Conservation (phyloP, 2,329 filamentous ascomycete genomes). For the Alternaria triticina region DNA sequence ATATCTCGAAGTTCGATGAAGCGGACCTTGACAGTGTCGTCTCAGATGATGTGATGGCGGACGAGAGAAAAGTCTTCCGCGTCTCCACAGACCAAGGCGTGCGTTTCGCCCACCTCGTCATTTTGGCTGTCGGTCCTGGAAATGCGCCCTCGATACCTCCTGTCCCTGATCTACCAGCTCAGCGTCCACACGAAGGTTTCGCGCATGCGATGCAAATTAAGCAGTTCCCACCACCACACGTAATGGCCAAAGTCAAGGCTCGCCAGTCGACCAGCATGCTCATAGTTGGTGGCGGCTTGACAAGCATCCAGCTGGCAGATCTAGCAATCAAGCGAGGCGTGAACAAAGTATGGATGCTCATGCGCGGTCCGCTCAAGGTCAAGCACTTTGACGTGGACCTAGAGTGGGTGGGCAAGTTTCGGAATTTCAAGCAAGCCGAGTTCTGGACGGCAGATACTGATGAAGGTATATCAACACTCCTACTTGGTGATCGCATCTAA, state of each 20-base stretch:
- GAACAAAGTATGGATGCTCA: constrained; percentile 71
- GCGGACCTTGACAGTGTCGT: constrained; percentile 25
- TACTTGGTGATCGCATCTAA: background rate
- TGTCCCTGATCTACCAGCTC: constrained; percentile 49
- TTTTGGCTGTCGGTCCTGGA: constrained; percentile 74
- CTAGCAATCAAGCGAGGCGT: constrained; percentile 70
- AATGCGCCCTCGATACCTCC: constrained; percentile 58
- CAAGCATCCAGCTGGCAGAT: constrained; percentile 75
- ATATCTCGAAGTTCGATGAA: constrained; percentile 45
- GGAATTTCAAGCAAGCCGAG: constrained; percentile 75
- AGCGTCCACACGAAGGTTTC: constrained; percentile 54
- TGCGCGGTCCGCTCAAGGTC: constrained; percentile 66
- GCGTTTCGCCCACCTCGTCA: constrained; percentile 67
- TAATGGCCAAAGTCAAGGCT: constrained; percentile 61
- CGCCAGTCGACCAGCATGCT: constrained; percentile 64
- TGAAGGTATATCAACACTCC: constrained; percentile 49
- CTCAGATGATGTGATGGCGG: constrained; percentile 23
- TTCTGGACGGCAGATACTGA: constrained; percentile 81
- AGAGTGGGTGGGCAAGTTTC: constrained; percentile 82
- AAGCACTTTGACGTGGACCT: constrained; percentile 82
- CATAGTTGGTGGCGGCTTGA: constrained; percentile 77
- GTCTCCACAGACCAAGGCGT: constrained; percentile 62
- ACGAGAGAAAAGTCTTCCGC: constrained; percentile 66
- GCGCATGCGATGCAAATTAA: constrained; percentile 71
- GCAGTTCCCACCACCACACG: constrained; percentile 61